phyloP scores from a whole-genome alignment of 2,329 filamentous ascomycete species.

The Colletotrichum liriopes region DNA sequence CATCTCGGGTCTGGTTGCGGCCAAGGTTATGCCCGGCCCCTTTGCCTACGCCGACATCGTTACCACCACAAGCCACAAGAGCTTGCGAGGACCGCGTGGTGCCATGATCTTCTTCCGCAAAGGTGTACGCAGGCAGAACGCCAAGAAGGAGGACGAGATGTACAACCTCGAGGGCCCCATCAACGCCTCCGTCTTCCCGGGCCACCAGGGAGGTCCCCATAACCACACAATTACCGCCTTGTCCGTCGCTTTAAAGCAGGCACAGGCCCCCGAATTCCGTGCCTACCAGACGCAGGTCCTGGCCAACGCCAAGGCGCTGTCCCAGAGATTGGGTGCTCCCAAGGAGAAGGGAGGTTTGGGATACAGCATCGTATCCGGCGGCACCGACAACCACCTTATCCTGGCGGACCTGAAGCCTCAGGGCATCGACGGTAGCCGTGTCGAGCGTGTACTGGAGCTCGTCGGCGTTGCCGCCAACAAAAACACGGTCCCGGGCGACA shows the following conservation, averaged over 20 bases:
- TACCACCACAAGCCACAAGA: constrained; percentile 98
- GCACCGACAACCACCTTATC: constrained; percentile 98
- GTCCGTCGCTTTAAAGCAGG: constrained; percentile 94
- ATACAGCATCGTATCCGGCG: constrained; percentile 92
- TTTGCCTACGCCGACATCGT: constrained; percentile 94
- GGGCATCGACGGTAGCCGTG: constrained; percentile 87
- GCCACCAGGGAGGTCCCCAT: constrained; percentile 97
- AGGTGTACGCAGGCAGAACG: constrained; percentile 85
- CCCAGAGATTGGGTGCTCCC: constrained; percentile 73
- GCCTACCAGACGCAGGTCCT: constrained; percentile 93
- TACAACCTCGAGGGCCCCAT: constrained; percentile 96
- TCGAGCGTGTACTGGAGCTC: constrained; percentile 91
- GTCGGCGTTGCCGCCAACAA: constrained; percentile 99
- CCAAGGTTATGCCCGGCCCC: constrained; percentile 90
- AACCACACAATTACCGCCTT: constrained; percentile 99
- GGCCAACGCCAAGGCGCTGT: constrained; percentile 91
- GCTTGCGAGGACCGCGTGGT: constrained; percentile 91
- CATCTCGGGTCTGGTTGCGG: constrained; percentile 94
- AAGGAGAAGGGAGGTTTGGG: constrained; percentile 85
- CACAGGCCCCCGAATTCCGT: constrained; percentile 89
- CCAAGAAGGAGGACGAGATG: constrained; percentile 87
- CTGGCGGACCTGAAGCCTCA: constrained; percentile 93
- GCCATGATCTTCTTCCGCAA: constrained; percentile 99
- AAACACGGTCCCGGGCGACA: constrained; percentile 97
- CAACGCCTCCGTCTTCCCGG: constrained; percentile 97